Conservation (phyloP, 805 yeast species). For the Isabelozyma gotoi region DNA sequence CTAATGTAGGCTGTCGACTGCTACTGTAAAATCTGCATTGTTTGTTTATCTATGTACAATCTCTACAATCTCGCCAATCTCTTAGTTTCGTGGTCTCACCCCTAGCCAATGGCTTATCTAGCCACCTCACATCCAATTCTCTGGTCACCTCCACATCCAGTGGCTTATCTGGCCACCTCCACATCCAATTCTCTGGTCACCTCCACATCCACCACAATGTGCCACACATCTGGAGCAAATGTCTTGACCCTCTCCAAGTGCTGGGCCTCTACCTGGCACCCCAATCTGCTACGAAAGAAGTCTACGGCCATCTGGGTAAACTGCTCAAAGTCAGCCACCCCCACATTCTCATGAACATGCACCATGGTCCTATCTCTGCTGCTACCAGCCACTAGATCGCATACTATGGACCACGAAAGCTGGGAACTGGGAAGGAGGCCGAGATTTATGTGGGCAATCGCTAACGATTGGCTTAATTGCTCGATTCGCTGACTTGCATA, state of each 20-base stretch:
- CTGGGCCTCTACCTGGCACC: slow-evolving; percentile 14
- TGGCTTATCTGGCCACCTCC: not conserved
- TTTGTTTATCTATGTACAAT: no score
- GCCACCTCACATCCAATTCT: not conserved
- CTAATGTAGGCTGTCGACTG: no score
- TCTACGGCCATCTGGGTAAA: slow-evolving; percentile 15
- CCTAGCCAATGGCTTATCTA: no score
- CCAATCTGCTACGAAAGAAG: not conserved
- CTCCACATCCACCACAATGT: slow-evolving; percentile 48
- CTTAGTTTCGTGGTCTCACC: no score
- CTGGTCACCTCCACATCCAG: no score
- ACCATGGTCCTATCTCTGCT: slow-evolving; percentile 21
- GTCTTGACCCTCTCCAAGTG: slow-evolving; percentile 72
- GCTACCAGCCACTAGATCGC: not conserved
- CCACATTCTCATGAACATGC: slow-evolving; percentile 80
- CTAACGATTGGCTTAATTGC: slow-evolving; percentile 10
- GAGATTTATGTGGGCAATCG: slow-evolving; percentile 63
- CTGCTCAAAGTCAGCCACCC: slow-evolving; percentile 35
- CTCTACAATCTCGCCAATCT: no score
- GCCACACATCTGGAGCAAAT: slow-evolving; percentile 87
- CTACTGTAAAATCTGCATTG: no score
- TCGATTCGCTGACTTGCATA: slow-evolving; percentile 43
- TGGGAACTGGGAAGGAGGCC: slow-evolving; percentile 77
- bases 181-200: not conserved
- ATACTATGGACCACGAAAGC: slow-evolving; percentile 57